Evolutionary conservation across 1,284 basidiomycete genomes (phyloP), one percentile per base, ranked within the genome.

Genomic region (Trichosporon sp.): DNA sequence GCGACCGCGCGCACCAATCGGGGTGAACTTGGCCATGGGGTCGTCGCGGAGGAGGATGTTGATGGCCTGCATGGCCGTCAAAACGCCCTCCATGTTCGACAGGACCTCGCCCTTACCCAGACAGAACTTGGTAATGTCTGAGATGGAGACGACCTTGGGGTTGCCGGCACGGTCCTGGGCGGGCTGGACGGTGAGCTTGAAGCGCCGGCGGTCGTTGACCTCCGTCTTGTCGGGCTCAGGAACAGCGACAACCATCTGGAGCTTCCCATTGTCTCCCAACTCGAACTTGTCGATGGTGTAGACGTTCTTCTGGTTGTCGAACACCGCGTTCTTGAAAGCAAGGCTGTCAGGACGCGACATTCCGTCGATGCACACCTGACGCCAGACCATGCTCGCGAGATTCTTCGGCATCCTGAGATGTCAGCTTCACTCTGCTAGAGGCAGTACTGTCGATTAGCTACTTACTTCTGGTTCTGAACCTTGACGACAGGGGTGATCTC

Each of bases 11-110:
- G 82, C 80, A 31, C 83, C 83, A 37, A 80, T 78, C 56, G 81
- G 77, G n/a, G 76, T 78, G 76, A 71, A 84, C 21, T 73, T 70
- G 64, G 68, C 66, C 14, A 75, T 72, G 1, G 81, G 78, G 51
- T 81, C 78, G 71, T 84, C 79, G 61, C 83, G 78, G 66, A 84
- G 75, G 10, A 84, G 71, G 11, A 84, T 75, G 72, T 84, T 84
- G 72, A 78, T 74, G 6, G 81, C 79, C 75, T 81, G 81, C 56
- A 83, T 76, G 2, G 80, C 81, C 8, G 78, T 78, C 31, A 80
- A 70, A 11, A 35, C 21, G 3, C 35, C 48, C 11, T 56, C 51
- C 51, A 40, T 38, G 38, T 65, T 65, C 19, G 21, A 31, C 11
- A 74, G 70, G 12, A 73, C 73, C 70, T 81, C 76, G 63, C 78